phyloP scores from a whole-genome alignment of 495 filamentous ascomycete species.

The Talaromyces thailandensis region DNA sequence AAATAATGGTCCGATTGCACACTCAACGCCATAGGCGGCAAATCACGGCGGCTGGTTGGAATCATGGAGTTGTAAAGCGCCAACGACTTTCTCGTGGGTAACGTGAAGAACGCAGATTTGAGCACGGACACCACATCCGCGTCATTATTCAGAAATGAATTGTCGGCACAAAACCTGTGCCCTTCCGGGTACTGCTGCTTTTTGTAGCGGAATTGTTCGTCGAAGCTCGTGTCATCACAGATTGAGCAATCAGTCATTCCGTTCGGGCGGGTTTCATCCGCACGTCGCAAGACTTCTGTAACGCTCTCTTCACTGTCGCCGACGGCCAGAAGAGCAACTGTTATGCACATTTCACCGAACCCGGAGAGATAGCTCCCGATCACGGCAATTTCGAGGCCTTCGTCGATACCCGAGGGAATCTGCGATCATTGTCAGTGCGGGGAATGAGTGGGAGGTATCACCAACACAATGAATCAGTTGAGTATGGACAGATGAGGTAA shows the following conservation, averaged over 20 bases:
- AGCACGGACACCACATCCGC: constrained; percentile 31
- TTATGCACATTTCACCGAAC: constrained; percentile 18
- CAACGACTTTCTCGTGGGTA: constrained; percentile 29
- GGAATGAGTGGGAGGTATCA: neutral
- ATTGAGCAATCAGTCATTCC: constrained; percentile 20
- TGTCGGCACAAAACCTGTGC: constrained; percentile 41
- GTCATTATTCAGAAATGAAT: constrained; percentile 37
- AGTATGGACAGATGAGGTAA: neutral
- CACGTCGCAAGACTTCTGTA: constrained; percentile 17
- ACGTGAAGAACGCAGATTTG: constrained; percentile 31
- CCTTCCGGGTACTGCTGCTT: constrained; percentile 25
- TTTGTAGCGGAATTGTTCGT: constrained; percentile 31
- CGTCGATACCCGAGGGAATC: constrained; percentile 25
- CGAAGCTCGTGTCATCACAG: constrained; percentile 28
- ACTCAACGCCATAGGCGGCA: constrained; percentile 40
- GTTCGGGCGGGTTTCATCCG: constrained; percentile 25
- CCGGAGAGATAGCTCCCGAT: constrained; percentile 22
- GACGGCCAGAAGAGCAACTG: constrained; percentile 35
- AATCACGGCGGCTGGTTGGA: constrained; percentile 26
- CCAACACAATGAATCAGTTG: neutral
- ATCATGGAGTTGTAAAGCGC: constrained; percentile 42
- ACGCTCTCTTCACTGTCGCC: constrained; percentile 24
- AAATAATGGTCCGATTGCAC: constrained; percentile 48
- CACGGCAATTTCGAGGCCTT: constrained; percentile 32
- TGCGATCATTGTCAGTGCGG: constrained; percentile 11